Base-by-base conservation (phyloP, 2,329 filamentous ascomycete genomes). In the Fusarium proliferatum region DNA sequence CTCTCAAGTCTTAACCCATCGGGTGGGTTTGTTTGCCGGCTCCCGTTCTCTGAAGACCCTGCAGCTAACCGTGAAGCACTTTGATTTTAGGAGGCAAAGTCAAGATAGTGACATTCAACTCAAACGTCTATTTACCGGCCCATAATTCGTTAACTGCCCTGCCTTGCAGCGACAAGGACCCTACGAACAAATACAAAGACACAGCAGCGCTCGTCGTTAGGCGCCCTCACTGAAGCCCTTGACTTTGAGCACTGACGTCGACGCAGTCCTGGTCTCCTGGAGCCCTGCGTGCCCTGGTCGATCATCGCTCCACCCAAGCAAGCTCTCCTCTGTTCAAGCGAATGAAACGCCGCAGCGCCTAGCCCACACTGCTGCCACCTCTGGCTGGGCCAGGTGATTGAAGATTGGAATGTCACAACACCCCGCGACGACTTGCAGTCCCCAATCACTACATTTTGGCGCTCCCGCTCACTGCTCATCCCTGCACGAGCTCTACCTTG, bases 261-360 rank as follows among this genome's bases (percentile, higher is more conserved):
- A 72, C 70, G 51, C 46, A 19, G 66, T 52, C 67, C 67, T 42
- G 38, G 52, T 56, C 52, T 56, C 41, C 41, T 67, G 42, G 58
- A 74, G 68, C 76, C 76, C 77, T 75, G 76, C 59, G 62, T 74
- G 66, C 76, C 77, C 77, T 75, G 77, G 79, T 73, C 77, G 76
- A 78, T 80, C 77, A 77, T 80, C 76, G 67, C 76, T 77, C 72
- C 78, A 78, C 69, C 60, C 71, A 64, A 74, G 67, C 75, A 76
- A 63, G 65, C 66, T 76, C 62, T 59, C 69, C 75, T 69, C 74
- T 71, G 69, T 69, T 74, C 76, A 78, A 75, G 74, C 79, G 76
- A 80, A 80, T 82, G 76, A 79, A 74, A 81, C 79, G 73, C 75
- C 76, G 73, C 75, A 78, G 80, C 79, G 79, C 77, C 79, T 80